phyloP scores from a whole-genome alignment of 768 basidiomycete genomes.

The Leucosporidium yakuticum region DNA sequence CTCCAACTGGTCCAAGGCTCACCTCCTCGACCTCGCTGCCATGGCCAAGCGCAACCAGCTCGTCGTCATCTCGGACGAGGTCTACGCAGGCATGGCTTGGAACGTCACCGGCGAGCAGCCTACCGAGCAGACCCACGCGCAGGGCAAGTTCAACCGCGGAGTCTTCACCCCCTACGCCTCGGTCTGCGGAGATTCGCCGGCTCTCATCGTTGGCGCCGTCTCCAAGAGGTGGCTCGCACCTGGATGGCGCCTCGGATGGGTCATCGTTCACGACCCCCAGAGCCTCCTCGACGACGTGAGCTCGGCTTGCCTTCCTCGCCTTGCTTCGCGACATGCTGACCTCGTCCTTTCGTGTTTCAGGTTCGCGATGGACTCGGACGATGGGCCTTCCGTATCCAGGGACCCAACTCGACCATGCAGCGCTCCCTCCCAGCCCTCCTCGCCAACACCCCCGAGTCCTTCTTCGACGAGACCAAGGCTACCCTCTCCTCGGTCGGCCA shows the following conservation, averaged over 20 bases:
- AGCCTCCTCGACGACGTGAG: slow-evolving; percentile 34
- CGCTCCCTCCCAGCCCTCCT: slow-evolving; percentile 30
- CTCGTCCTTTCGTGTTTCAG: background rate
- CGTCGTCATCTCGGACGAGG: slow-evolving; percentile 44
- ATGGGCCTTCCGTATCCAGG: slow-evolving; percentile 44
- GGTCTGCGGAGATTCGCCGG: slow-evolving; percentile 40
- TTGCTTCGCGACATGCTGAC: background rate
- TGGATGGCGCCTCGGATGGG: slow-evolving; percentile 45
- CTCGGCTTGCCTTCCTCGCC: background rate
- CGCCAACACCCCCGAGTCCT: slow-evolving; percentile 33
- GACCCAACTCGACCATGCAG: slow-evolving; percentile 39
- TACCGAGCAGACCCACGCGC: slow-evolving; percentile 9
- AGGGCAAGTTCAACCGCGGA: slow-evolving; percentile 36
- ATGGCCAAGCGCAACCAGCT: slow-evolving; percentile 41
- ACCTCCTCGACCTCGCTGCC: slow-evolving; percentile 40
- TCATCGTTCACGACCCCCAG: slow-evolving; percentile 43
- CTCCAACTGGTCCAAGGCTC: slow-evolving; percentile 41
- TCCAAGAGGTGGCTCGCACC: slow-evolving; percentile 46
- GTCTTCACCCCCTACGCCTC: slow-evolving; percentile 43
- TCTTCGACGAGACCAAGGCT: slow-evolving; percentile 28
- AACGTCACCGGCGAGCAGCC: slow-evolving; percentile 24
- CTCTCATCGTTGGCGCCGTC: slow-evolving; percentile 43
- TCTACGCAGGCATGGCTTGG: slow-evolving; percentile 42
- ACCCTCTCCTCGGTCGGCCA: slow-evolving; percentile 11
- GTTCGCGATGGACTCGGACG: slow-evolving; percentile 39